phyloP scores from a whole-genome alignment of 228 moss, liverwort and hornwort genomes.

The Sphagnum magellanicum region DNA sequence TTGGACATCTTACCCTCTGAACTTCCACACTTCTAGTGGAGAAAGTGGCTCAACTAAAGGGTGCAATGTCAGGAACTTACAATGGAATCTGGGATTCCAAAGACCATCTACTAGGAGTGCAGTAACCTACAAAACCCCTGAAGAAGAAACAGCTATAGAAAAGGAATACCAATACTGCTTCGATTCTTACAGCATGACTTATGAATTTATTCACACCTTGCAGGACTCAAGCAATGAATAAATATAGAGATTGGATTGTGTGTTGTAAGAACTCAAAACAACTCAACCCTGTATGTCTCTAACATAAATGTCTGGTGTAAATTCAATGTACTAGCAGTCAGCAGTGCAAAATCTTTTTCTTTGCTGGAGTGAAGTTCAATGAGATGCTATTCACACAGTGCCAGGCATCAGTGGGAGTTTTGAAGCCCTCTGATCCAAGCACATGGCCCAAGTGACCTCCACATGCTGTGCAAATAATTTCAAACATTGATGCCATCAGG shows the following conservation, averaged over 20 bases:
- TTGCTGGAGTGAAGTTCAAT: constrained; percentile 41
- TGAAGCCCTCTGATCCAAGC: constrained; percentile 50
- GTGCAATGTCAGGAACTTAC: constrained; percentile 74
- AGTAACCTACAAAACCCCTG: no score
- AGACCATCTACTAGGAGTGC: constrained; percentile 16
- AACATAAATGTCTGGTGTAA: no score
- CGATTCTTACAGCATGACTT: no score
- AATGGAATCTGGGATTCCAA: constrained; percentile 56
- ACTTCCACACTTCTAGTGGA: constrained; percentile 46
- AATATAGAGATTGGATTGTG: no score
- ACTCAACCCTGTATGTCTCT: no score
- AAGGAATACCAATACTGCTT: no score
- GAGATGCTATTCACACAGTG: constrained; percentile 64
- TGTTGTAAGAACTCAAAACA: no score
- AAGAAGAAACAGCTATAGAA: no score
- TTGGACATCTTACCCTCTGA: constrained; percentile 80
- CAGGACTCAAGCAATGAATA: no score
- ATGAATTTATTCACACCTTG: no score
- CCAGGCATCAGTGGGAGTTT: constrained; percentile 50
- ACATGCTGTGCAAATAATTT: constrained; percentile 78
- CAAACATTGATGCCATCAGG: constrained; percentile 60
- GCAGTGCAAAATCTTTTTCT: constrained; percentile 6
- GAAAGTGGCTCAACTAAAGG: constrained; percentile 75
- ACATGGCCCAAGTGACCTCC: constrained; percentile 65
- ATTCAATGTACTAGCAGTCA: no score